Evolutionary conservation across 768 basidiomycete species (phyloP), one percentile per base, ranked within the genome.

Genomic region (Agrocybe praecox): DNA sequence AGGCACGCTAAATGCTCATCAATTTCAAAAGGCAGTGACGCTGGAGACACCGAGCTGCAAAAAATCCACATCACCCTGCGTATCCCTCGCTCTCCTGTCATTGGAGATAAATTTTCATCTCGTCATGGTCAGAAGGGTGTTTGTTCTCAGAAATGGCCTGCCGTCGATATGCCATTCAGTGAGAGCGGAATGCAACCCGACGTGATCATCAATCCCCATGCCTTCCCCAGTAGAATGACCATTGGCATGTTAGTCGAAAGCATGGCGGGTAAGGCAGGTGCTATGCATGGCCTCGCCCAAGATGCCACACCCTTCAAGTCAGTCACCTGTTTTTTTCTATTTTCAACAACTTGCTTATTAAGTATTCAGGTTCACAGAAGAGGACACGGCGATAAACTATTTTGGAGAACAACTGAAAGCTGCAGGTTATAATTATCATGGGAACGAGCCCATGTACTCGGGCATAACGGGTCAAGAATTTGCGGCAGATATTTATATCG

Each of bases 211-310:
- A 99, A 99, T 74, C 97, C 97, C 33, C 97, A 99, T 71, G 97
- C 97, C 15, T 99, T 99, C 80, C 97, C 97, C 2, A 92, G 89
- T 80, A 92, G 97, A 64, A 99, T 99, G 97, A 99, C 97, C 1
- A 99, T 99, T 65, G 97, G 97, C 57, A 99, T 99, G 97, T 88
- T 99, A 70, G 94, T 99, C 56, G 97, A 99, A 80, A 96, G 94
- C 74, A 88, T 98, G 87, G 97, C 97, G 0, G 97, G 97, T n/a
- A 99, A 99, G 73, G 91, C 97, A 1, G 97, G 97, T 56, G 91
- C 96, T 8, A 92, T 98, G 92, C 97, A 98, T 64, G 97, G 97
- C 43, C 80, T 99, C 21, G 95, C 97, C 14, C 97, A 99, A 71
- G 97, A 99, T 74, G 97, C 94, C 14, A 98, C 97, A 18, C 97